phyloP scores from a whole-genome alignment of 2,329 filamentous ascomycete species.

The Penicillium sp. region DNA sequence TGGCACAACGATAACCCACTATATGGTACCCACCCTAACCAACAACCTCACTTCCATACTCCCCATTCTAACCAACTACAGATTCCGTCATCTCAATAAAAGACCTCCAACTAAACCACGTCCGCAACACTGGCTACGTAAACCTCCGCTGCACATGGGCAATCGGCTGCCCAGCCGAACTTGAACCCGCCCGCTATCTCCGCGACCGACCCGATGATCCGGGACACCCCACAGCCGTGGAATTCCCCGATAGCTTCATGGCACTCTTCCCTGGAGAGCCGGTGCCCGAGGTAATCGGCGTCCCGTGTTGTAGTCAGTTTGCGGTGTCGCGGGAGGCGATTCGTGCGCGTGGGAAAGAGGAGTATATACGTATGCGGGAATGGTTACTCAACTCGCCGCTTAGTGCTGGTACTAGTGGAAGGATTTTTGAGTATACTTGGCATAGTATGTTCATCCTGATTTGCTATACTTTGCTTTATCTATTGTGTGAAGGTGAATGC shows the following conservation, averaged over 20 bases:
- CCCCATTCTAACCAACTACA: conserved; percentile 1
- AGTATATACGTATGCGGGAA: conserved; percentile 48
- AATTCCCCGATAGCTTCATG: conserved; percentile 40
- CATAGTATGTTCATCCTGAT: conserved; percentile 44
- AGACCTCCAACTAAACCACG: conserved; percentile 29
- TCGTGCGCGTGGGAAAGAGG: conserved; percentile 38
- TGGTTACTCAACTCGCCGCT: conserved; percentile 52
- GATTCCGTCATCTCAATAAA: conserved; percentile 27
- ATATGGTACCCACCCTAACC: conserved; percentile 17
- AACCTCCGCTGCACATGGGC: conserved; percentile 35
- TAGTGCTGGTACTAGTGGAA: conserved; percentile 48
- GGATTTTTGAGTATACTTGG: conserved; percentile 58
- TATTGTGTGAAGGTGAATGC: not conserved
- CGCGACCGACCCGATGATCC: conserved; percentile 26
- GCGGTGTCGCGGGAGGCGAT: conserved; percentile 50
- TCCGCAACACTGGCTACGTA: conserved; percentile 36
- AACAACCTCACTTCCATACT: not conserved
- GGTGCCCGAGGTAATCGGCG: conserved; percentile 45
- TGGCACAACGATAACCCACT: conserved; percentile 39
- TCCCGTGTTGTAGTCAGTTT: conserved; percentile 56
- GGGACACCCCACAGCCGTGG: conserved; percentile 27
- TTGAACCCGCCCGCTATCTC: conserved; percentile 33
- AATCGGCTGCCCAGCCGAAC: conserved; percentile 39
- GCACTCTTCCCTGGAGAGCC: conserved; percentile 42
- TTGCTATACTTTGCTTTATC: not conserved